Conservation (phyloP, 106 monocot genomes). For the Cymbidium sinense region DNA sequence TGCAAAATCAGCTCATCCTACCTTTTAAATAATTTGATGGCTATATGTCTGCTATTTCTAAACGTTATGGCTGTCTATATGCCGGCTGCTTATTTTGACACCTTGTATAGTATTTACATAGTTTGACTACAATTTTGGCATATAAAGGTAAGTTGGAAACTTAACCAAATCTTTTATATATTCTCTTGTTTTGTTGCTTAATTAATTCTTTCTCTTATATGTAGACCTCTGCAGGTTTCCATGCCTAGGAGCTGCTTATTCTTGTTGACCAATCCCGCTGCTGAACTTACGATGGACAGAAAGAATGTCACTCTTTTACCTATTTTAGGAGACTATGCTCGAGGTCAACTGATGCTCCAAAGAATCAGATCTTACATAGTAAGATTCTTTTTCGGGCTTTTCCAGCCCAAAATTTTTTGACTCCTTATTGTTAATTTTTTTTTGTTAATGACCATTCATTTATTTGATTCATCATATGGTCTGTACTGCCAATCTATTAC, state of each 20-base stretch:
- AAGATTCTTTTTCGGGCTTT: conserved; percentile 27
- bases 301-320: conserved; percentile 36
- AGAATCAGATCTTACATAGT: conserved; percentile 94
- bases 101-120: neutral
- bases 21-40: neutral
- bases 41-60: neutral
- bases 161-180: neutral
- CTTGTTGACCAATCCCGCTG: conserved; percentile 77
- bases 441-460: neutral
- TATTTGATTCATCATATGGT: neutral
- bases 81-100: neutral
- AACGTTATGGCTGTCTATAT: neutral
- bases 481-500: neutral
- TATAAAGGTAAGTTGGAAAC: neutral
- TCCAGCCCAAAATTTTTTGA: neutral
- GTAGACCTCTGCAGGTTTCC: conserved; percentile 82
- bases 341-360: conserved; percentile 90
- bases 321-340: conserved; percentile 86
- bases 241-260: conserved; percentile 83
- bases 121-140: neutral
- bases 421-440: neutral
- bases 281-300: conserved; percentile 41
- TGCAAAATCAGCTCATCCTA: neutral
- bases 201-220: conserved; percentile 64
- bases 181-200: conserved; percentile 1